Evolutionary conservation across 169 alveolate species (phyloP), one percentile per base, ranked within the genome.

Genomic region (Cryptosporidium sp.): DNA sequence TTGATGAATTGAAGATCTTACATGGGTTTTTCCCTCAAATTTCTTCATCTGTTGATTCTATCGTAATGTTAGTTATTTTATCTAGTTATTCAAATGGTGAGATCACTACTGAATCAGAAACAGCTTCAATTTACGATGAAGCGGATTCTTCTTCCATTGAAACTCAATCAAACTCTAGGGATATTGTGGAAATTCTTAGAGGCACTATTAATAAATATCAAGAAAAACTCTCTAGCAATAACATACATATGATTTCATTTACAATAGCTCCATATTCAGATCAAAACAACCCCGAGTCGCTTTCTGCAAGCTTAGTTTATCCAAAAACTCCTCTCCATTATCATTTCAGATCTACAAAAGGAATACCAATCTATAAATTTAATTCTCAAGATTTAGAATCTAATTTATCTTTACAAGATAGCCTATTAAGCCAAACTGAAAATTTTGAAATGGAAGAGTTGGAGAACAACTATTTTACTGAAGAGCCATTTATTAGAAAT

Each of bases 401-500:
- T 21, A 48, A 3, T 16, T 21, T 26, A 48, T 37, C 33, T 29
- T n/a, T 21, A 26, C 29, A 55, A 21, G 67, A 55, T 55, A 37
- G 29, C n/a, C 10, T 31, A 14, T 21, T 51, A 3, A 59, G 58
- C 9, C 51, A 31, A n/a, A 41, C 12, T 18, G 73, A 67, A 39
- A 67, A 26, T 21, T 10, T 33, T 29, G 73, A 67, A 21, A 26
- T 41, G 12, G 33, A 67, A 37, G 73, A 26, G 5, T 21, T 37
- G 5, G 51, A 67, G 35, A 73, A 59, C 65, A 51, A 50, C 31
- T 45, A 16, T 29, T 73, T 55, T 58, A 23, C 33, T 12, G 86
- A 73, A 39, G 86, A 73, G 39, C 70, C 70, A 52, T 73, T 52
- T 58, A 73, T 73, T n/a, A 73, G 86, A 73, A 73, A 73, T 55